Evolutionary conservation across 73 alveolate species (phyloP), one percentile per base, ranked within the genome.

Genomic region (Stentor coeruleus): DNA sequence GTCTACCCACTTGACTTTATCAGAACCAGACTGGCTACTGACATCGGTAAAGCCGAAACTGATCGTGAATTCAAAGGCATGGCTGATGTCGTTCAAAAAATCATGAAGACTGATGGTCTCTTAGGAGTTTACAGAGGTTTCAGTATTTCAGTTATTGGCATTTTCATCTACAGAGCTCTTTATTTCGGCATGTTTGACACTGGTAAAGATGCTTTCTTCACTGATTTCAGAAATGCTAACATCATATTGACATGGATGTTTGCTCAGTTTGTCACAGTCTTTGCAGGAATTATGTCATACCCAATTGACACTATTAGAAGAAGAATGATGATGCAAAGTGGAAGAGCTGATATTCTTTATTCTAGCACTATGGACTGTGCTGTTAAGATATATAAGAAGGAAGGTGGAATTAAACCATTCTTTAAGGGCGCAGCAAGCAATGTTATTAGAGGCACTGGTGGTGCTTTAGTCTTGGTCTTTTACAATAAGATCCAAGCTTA

Each of bases 1-100:
- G 98, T 93, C 58, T 95, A 95, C 84, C 98, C 99, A 26, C 90
- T 96, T 57, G 99, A 95, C 82, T 93, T 86, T 75, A 97, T 96
- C 39, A 94, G 98, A 86, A 96, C 98, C 59, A 88, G 98, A 82
- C 81, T 96, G 76, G 99, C 98, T 1, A 93, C 97, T 39, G 99
- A 96, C 86, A 92, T 95, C 76, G 97, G 59, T 40, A 83, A 85
- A 66, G 91, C n/a, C n/a, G n/a, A 90, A 30, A 86, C 84, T 39
- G 94, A 93, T 38, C 87, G 97, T 82, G 92, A 96, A 84, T 96
- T 91, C 89, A 84, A 59, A 28, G 98, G 99, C 14, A 88, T 96
- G 74, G 60, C 55, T n/a, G 98, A 96, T 84, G 93, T 97, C 86
- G 59, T 95, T 58, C 35, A 59, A 33, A 93, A 95, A 87, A 92